A percentile compares a stretch with the other conserved stretches of the same genome.
Conservation (phyloP, 202 grass and related monocot genomes). For the Tripidium arundinaceum region DNA sequence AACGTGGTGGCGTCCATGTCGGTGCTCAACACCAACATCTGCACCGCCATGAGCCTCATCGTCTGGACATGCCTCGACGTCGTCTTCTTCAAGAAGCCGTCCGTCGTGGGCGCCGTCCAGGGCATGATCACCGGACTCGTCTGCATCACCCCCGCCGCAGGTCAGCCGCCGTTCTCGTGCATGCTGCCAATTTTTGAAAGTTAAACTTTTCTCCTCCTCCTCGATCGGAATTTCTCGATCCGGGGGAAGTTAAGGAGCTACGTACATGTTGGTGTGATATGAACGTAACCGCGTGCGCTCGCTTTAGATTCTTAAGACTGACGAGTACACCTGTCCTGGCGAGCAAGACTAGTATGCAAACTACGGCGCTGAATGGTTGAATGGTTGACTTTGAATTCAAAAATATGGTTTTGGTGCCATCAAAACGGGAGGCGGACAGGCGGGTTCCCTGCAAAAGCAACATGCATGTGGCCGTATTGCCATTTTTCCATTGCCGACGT, state of each 20-base stretch:
- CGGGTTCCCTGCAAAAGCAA: too few species aligned
- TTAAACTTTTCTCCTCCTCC: neutral
- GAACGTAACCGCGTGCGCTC: neutral
- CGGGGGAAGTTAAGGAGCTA: too few species aligned
- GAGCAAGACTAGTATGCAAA: neutral
- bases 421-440: too few species aligned
- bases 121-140: slow-evolving; percentile 46
- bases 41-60: slow-evolving; percentile 43
- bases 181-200: neutral
- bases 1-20: slow-evolving; percentile 38
- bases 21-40: slow-evolving; percentile 46
- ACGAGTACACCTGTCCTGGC: neutral
- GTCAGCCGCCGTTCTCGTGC: neutral
- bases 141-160: slow-evolving; percentile 42
- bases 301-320: neutral
- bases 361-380: neutral
- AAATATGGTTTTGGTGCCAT: too few species aligned
- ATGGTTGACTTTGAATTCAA: too few species aligned
- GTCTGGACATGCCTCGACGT: slow-evolving; percentile 47
- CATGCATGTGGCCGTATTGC: too few species aligned
- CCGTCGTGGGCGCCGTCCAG: slow-evolving; percentile 48
- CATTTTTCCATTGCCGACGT: too few species aligned
- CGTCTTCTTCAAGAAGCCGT: slow-evolving; percentile 52
- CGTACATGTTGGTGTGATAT: neutral
- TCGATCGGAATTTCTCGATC: neutral